Percentiles rank a stretch among this genome's conserved stretches.
Conservation (phyloP, 345 rosid species). For the Corchorus olitorius region DNA sequence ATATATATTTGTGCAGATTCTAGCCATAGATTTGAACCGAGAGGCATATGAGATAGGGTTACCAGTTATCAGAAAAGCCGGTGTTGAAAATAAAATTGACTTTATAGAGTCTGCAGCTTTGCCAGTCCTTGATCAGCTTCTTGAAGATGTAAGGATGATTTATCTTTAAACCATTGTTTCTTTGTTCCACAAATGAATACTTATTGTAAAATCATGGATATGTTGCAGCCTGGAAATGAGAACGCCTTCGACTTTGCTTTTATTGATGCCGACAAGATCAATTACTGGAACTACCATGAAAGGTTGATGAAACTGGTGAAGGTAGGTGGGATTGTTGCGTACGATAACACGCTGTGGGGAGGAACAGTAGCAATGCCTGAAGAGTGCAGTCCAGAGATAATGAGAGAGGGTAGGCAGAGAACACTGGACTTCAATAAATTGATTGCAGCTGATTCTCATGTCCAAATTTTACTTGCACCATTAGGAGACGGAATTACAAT, state of each 20-base stretch:
- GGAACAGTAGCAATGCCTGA: constrained; percentile 40
- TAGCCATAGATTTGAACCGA: constrained; percentile 48
- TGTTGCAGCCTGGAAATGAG: constrained; percentile 20
- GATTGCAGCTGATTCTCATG: constrained; percentile 54
- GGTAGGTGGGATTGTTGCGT: constrained; percentile 45
- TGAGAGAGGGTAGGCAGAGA: constrained; percentile 26
- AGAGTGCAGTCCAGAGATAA: constrained; percentile 27
- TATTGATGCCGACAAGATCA: constrained; percentile 50
- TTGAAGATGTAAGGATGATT: constrained; percentile 33
- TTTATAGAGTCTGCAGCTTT: constrained; percentile 56
- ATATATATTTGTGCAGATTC: constrained; percentile 33
- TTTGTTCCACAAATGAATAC: not conserved
- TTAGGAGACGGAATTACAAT: constrained; percentile 75
- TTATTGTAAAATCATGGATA: not conserved
- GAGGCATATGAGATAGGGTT: constrained; percentile 54
- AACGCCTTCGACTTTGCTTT: constrained; percentile 45
- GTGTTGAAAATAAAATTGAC: constrained; percentile 57
- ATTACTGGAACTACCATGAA: constrained; percentile 34
- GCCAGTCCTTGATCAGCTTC: constrained; percentile 40
- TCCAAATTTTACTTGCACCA: constrained; percentile 57
- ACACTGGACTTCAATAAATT: constrained; percentile 44
- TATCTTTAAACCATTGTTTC: not conserved
- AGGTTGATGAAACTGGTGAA: constrained; percentile 43
- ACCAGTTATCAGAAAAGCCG: constrained; percentile 57
- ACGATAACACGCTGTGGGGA: constrained; percentile 49